Base-by-base conservation (phyloP, 176 grass and related monocot genomes). In the Pharus latifolius region DNA sequence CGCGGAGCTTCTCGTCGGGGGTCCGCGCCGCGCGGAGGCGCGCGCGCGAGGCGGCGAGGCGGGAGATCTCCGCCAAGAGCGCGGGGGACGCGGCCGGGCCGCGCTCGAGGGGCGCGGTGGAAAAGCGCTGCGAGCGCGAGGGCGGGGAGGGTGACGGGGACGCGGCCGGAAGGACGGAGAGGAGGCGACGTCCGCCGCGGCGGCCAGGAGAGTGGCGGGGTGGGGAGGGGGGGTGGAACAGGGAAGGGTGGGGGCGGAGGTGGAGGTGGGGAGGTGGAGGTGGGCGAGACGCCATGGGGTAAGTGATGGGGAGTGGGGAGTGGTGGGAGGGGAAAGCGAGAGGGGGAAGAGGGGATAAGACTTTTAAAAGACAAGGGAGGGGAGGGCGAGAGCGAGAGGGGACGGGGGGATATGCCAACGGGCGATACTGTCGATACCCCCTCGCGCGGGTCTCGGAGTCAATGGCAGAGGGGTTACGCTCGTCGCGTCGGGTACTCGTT, bases 41-140 rank as follows among this genome's bases (percentile, higher is more conserved):
- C 56, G 74, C 43, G n/a, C 79, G 70, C 26, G 79, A 38, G 1
- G 71, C 75, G 27, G 77, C 78, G 66, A 97, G 80, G 20, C 83
- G 89, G 1, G 86, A 47, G 48, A 85, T 33, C 73, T 97, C 94
- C n/a, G 80, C 87, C 8, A 29, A 55, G 65, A 90, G 83, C 18
- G 47, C 86, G 49, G 64, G 44, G 3, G 85, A 30, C 1, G 69
- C 45, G 25, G 83, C 18, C 80, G 1, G 67, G 65, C 1, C 82
- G 20, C 79, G 79, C 30, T 98, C 84, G 16, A 93, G 61, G 0
- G 78, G 73, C 1, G 60, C 79, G 22, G 72, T 93, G 56, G 87
- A 93, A 34, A 85, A 78, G 37, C 67, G 25, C 58, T 68, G 60
- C 24, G 60, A 72, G 25, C 60, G 74, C 40, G 70, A 84, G 20